Conservation (phyloP, 139 green algal species). For the Picochlorum sp. region DNA sequence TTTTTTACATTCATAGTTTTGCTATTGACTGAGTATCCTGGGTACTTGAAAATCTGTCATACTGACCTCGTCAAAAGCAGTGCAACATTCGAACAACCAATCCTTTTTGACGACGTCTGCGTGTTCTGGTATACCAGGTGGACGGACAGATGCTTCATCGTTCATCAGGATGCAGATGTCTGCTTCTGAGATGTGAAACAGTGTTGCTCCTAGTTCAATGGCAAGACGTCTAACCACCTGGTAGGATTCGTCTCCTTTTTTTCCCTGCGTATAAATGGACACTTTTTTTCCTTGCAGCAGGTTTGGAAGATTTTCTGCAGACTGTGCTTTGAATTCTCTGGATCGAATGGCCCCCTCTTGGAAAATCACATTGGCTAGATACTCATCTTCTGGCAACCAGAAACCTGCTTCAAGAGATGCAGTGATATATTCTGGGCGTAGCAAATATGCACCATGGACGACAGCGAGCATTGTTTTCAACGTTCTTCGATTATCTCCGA, state of each 20-base stretch:
- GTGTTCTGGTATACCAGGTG: background rate
- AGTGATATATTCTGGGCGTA: slow-evolving; percentile 48
- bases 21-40: too few relatives aligned
- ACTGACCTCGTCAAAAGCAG: too few relatives aligned
- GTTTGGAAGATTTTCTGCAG: background rate
- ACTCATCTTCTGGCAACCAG: slow-evolving; percentile 47
- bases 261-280: background rate
- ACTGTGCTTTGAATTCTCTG: background rate
- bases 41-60: too few relatives aligned
- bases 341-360: slow-evolving; percentile 16
- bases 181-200: background rate
- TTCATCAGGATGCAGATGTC: background rate
- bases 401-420: slow-evolving; percentile 39
- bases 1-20: too few relatives aligned
- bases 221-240: background rate
- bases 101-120: background rate
- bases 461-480: slow-evolving; percentile 58
- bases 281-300: slow-evolving; percentile 1
- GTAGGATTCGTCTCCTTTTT: background rate
- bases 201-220: slow-evolving; percentile 2
- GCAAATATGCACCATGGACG: slow-evolving; percentile 44
- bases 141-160: background rate
- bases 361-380: slow-evolving; percentile 25
- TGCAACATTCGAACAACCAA: background rate
- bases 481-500: slow-evolving; percentile 42